Evolutionary conservation across 208 protist genomes (phyloP).

Genomic region (Spongospora subterranea): DNA sequence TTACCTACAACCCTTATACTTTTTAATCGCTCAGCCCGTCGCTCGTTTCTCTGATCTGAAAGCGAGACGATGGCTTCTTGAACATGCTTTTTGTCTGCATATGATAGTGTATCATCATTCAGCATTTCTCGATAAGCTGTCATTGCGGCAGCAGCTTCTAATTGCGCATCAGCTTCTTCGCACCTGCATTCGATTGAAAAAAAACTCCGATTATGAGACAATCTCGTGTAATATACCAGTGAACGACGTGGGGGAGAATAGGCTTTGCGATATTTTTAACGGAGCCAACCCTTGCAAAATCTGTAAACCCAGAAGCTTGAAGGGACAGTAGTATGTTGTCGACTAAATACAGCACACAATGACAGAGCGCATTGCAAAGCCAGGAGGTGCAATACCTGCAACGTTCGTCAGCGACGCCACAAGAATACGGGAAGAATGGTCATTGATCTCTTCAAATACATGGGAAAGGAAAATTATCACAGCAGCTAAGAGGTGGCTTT

Average conservation of each 20-base stretch:
- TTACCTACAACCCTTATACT: not conserved
- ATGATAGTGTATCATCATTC: not conserved
- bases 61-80: not conserved
- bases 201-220: not conserved
- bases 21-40: constrained; percentile 37
- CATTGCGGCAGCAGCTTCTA: not conserved
- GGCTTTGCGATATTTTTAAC: constrained; percentile 25
- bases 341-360: too few relatives aligned
- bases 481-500: constrained; percentile 22
- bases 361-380: too few relatives aligned
- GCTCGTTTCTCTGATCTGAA: not conserved
- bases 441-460: not conserved
- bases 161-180: not conserved
- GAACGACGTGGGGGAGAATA: not conserved
- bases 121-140: constrained; percentile 47
- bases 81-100: not conserved
- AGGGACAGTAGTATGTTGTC: not conserved
- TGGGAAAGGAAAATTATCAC: not conserved
- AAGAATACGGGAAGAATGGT: not conserved
- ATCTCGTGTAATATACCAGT: constrained; percentile 2
- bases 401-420: constrained; percentile 28
- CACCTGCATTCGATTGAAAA: not conserved
- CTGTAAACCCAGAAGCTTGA: not conserved
- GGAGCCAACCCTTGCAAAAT: constrained; percentile 22
- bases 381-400: not conserved